Base-by-base conservation (phyloP, 1,284 basidiomycete species). In the Termitomyces sp. region DNA sequence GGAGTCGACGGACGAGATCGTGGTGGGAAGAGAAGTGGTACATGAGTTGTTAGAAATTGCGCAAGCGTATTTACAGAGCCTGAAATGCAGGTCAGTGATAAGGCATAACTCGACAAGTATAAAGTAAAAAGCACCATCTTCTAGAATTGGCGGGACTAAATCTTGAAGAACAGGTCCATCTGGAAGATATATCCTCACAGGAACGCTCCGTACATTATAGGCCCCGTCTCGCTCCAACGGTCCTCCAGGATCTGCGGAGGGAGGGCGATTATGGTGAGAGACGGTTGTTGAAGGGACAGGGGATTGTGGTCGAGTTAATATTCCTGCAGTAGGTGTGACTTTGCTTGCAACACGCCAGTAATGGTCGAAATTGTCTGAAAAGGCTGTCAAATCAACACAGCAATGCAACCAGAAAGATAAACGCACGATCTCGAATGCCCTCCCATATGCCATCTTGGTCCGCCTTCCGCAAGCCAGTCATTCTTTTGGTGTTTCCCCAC, bases 391-490 rank as follows among this genome's bases (percentile, higher is more conserved):
- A 40, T 30, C 49, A 40, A 21, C 26, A 28, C 50, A 42, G 44
- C 9, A 46, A 50, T 48, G 8, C 21, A 17, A 19, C 41, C 54
- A 43, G 30, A 58, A 54, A 26, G 55, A 52, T 9, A 39, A n/a
- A 73, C 90, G 71, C 65, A 94, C 92, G 90, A 66, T 92, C 87
- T 73, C 85, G 86, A 59, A 97, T 88, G 5, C 92, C 94, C 62
- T 96, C 92, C 94, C 94, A 98, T 53, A 96, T 83, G 0, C 88
- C 91, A 68, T 98, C 94, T 67, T 97, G 89, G 67, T 97, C 94
- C 30, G 81, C 83, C 68, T 93, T 90, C 53, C 93, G 74, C 43
- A 98, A 76, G 15, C 89, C 84, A 0, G 93, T 96, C 73, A 97
- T 93, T 31, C 92, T 81, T 67, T 92, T 91, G 17, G 92, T 94